A percentile compares a stretch with the other conserved stretches of the same genome.
Evolutionary conservation across 208 protist species (phyloP).

Genomic region (Trypanosoma theileri): DNA sequence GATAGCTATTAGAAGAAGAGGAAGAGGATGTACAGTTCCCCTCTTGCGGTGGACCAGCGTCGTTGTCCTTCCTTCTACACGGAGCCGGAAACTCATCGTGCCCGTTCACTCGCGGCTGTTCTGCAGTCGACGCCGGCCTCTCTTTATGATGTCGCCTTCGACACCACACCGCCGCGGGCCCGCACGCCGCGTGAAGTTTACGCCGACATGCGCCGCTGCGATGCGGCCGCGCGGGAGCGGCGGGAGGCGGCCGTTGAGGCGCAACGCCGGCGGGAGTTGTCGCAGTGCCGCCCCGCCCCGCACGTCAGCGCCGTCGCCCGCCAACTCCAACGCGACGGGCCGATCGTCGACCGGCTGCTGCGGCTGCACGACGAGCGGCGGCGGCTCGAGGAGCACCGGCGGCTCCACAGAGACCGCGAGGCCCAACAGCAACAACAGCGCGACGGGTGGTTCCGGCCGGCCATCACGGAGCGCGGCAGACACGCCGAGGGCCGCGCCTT

Average conservation of each 20-base stretch:
- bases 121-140: background rate
- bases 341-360: conserved; percentile 26
- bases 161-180: background rate
- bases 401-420: conserved; percentile 4
- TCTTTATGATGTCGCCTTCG: background rate
- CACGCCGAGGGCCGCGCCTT: conserved; percentile 12
- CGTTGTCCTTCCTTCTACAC: conserved; percentile 2
- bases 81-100: background rate
- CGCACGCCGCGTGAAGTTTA: background rate
- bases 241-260: conserved; percentile 16
- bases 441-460: conserved; percentile 21
- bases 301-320: conserved; percentile 16
- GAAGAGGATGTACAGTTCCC: conserved; percentile 6
- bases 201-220: conserved; percentile 21
- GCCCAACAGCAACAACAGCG: background rate
- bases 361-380: conserved; percentile 19
- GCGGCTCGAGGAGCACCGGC: conserved; percentile 14
- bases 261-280: conserved; percentile 9
- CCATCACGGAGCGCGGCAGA: conserved; percentile 17
- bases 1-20: background rate
- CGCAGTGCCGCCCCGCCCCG: conserved; percentile 13
- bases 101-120: background rate
- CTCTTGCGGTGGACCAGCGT: conserved; percentile 11
- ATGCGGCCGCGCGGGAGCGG: conserved; percentile 22
- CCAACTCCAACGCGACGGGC: conserved; percentile 8